Base-by-base conservation (phyloP, 768 basidiomycete species). In the Tylopilus rubrobrunneus region DNA sequence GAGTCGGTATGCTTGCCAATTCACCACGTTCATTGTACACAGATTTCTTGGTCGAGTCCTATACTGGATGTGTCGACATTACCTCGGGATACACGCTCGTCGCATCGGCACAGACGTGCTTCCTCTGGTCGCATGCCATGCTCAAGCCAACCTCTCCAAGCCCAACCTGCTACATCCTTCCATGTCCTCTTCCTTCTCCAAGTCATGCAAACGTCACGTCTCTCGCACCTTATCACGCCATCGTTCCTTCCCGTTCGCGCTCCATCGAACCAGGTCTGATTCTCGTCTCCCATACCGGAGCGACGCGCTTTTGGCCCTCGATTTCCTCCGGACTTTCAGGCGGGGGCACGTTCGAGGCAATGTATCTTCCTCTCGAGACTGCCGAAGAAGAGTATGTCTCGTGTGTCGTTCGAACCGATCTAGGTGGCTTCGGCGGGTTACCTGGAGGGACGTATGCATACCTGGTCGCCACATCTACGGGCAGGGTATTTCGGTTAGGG, bases 291-390 rank as follows among this genome's bases (percentile, higher is more conserved):
- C 72, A 80, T 7, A 72, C 78, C 0, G 94, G 94, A 5, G 75
- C 84, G 57, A 72, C 92, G 51, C 82, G 89, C 34, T 89, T 91
- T 67, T 98, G 94, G 94, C 86, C 93, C 52, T 87, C 85, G 56
- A 86, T 95, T 42, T 85, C 85, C 5, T 88, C 86, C 55, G 89
- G 89, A 15, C 80, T 92, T 14, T 87, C 90, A 3, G 90, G 90
- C 12, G 89, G 88, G 9, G 81, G 87, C 36, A 82, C 83, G 56
- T 76, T 77, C 10, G 76, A 78, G 27, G 71, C 76, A 5, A 60
- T 75, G 10, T 59, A 88, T 47, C 73, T 77, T 19, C 65, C 67
- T 33, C 67, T 89, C 45, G 72, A 71, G 28, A 57, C 73, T 5
- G 58, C 65, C 4, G 76, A 77, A 12, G 79, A 78, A 2, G 88